These are phyloP conservation scores for Trifolium dubium DNA, from an alignment of 306 rosid genomes.

Conservation along the genomic window DNA sequence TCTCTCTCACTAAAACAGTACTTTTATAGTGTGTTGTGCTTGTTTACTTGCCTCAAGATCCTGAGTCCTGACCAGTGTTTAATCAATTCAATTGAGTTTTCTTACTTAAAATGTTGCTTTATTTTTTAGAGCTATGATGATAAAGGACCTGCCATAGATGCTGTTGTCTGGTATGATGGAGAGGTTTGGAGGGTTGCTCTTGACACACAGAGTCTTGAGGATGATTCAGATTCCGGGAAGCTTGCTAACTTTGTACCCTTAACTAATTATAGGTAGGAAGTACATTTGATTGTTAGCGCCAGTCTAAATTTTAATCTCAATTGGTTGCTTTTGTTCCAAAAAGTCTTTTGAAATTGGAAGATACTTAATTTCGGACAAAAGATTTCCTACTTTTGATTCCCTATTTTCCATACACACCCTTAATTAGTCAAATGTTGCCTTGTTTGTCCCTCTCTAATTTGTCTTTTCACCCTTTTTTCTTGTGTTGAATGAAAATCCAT, in stretches of 20 bases:
- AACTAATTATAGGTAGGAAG: constrained; percentile 92
- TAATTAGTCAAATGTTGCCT: constrained; percentile 20
- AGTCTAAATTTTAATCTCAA: constrained; percentile 27
- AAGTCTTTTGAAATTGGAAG: constrained; percentile 20
- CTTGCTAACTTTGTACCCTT: constrained; percentile 83
- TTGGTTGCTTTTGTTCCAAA: constrained; percentile 19
- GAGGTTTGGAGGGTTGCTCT: constrained; percentile 96
- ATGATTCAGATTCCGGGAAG: constrained; percentile 73
- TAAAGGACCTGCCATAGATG: constrained; percentile 92
- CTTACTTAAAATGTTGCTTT: constrained; percentile 40
- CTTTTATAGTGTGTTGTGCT: constrained; percentile 22
- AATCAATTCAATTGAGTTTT: constrained; percentile 26
- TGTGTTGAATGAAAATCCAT: constrained; percentile 11
- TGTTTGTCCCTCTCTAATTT: constrained; percentile 21
- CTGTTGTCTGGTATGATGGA: constrained; percentile 97
- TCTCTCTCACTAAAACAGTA: not conserved
- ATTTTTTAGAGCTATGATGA: constrained; percentile 75
- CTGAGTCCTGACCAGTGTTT: not conserved
- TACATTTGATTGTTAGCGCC: constrained; percentile 46
- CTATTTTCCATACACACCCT: constrained; percentile 18
- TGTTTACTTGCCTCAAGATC: constrained; percentile 32
- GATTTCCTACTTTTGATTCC: constrained; percentile 24
- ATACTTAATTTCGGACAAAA: constrained; percentile 25
- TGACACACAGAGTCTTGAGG: constrained; percentile 86
- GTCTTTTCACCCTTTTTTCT: constrained; percentile 20